phyloP scores from a whole-genome alignment of 1,139 yeast species.

The Suhomyces kunorum region DNA sequence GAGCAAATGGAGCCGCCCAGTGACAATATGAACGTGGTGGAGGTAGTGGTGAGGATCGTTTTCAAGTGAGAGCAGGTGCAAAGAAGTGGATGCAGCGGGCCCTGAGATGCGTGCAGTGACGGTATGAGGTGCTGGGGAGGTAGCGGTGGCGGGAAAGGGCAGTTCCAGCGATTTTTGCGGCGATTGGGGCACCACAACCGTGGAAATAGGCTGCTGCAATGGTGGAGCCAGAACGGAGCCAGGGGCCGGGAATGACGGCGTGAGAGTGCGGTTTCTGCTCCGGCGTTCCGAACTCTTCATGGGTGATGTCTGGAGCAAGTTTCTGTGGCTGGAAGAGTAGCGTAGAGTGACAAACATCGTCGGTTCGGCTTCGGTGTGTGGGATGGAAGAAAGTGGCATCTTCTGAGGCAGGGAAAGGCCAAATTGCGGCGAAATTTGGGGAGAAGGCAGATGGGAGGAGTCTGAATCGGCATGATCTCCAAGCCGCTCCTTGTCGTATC shows the following conservation, averaged over 20 bases:
- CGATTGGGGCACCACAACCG: not conserved
- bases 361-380: slow-evolving; percentile 4
- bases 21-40: slow-evolving; percentile 28
- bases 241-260: slow-evolving; percentile 9
- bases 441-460: not conserved
- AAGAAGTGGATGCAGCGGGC: slow-evolving; percentile 9
- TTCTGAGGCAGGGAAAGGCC: not conserved
- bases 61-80: slow-evolving; percentile 13
- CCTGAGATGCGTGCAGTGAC: not conserved
- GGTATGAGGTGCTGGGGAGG: not conserved
- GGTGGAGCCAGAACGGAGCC: not conserved
- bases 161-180: not conserved
- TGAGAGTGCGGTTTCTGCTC: slow-evolving; percentile 9
- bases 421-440: not conserved
- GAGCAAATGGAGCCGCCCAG: slow-evolving; percentile 32
- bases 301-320: slow-evolving; percentile 7
- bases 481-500: slow-evolving; percentile 11
- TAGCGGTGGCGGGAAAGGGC: not conserved
- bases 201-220: not conserved
- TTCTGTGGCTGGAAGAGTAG: slow-evolving; percentile 2
- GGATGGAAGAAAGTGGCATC: not conserved
- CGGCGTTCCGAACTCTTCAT: slow-evolving; percentile 11
- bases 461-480: not conserved
- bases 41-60: slow-evolving; percentile 21
- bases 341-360: slow-evolving; percentile 11